Conservation (phyloP, 2,329 filamentous ascomycete genomes). For the Diaporthe humulicola region DNA sequence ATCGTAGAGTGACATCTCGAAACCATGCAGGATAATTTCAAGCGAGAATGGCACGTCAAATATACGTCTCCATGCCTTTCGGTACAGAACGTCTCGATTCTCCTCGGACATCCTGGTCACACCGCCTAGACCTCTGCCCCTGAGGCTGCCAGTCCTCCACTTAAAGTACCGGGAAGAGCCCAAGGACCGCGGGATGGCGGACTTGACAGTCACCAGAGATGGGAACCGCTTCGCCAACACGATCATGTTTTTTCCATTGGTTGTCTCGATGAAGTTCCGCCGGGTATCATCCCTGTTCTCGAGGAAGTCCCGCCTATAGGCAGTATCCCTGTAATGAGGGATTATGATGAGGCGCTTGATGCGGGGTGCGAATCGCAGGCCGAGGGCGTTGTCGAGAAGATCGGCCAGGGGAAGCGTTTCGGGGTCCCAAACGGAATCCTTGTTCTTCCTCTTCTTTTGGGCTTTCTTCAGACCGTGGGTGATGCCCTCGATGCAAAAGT, state of each 20-base stretch:
- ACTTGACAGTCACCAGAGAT: not conserved
- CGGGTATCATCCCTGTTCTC: too few species aligned
- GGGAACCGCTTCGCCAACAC: not conserved
- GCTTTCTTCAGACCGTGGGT: not conserved
- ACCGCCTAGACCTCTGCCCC: not conserved
- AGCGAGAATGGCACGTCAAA: not conserved
- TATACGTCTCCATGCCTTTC: not conserved
- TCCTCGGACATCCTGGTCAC: not conserved
- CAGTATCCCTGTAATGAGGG: not conserved
- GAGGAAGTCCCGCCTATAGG: too few species aligned
- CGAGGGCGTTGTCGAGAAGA: not conserved
- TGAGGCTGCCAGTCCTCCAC: not conserved
- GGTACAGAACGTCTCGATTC: not conserved
- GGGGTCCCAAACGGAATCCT: not conserved
- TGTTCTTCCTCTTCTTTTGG: not conserved
- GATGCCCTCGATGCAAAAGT: not conserved
- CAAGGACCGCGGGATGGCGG: not conserved
- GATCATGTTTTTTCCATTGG: not conserved
- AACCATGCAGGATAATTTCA: too few species aligned
- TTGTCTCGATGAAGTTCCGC: not conserved
- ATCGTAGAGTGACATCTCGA: not conserved
- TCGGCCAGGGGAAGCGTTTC: not conserved
- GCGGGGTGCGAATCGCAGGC: not conserved
- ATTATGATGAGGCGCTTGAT: conserved; percentile 1
- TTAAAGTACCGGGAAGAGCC: too few species aligned